Percentiles rank a stretch among this genome's conserved stretches.
Conservation (phyloP, 2,329 filamentous ascomycete species). For the Ramularia endophylla region DNA sequence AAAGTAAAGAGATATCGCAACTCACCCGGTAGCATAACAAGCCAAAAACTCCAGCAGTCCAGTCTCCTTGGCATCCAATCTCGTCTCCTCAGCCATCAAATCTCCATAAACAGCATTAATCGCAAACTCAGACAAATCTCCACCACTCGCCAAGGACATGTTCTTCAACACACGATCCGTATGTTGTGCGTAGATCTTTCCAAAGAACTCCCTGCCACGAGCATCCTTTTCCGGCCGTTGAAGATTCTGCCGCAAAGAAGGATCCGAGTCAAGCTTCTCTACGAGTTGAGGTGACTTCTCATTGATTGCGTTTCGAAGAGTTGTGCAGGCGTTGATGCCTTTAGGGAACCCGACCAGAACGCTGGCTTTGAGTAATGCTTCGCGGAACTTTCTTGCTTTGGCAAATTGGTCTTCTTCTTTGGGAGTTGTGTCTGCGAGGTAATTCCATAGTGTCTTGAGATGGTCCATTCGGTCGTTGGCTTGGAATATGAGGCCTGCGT, state of each 20-base stretch:
- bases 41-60: conserved; percentile 17
- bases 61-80: conserved; percentile 16
- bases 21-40: conserved; percentile 17
- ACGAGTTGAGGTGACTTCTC: too few relatives aligned
- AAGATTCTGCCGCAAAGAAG: conserved; percentile 9
- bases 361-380: conserved; percentile 14
- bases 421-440: conserved; percentile 4
- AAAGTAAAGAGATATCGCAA: too few relatives aligned
- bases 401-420: conserved; percentile 6
- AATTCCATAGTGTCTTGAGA: conserved; percentile 10
- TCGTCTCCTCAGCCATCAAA: conserved; percentile 15
- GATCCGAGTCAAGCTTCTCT: too few relatives aligned
- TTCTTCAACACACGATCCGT: conserved; percentile 17
- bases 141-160: conserved; percentile 15
- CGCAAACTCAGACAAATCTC: conserved; percentile 16
- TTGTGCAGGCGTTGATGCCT: conserved; percentile 19
- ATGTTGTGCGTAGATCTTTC: conserved; percentile 16
- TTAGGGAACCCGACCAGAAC: conserved; percentile 17
- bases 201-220: conserved; percentile 15
- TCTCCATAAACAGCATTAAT: conserved; percentile 18
- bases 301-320: too few relatives aligned
- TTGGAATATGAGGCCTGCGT: conserved; percentile 14
- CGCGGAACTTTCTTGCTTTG: conserved; percentile 12
- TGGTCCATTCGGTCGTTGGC: conserved; percentile 16
- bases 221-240: conserved; percentile 13